Conservation (phyloP, 2,329 filamentous ascomycete genomes). For the Botrytis byssoidea region DNA sequence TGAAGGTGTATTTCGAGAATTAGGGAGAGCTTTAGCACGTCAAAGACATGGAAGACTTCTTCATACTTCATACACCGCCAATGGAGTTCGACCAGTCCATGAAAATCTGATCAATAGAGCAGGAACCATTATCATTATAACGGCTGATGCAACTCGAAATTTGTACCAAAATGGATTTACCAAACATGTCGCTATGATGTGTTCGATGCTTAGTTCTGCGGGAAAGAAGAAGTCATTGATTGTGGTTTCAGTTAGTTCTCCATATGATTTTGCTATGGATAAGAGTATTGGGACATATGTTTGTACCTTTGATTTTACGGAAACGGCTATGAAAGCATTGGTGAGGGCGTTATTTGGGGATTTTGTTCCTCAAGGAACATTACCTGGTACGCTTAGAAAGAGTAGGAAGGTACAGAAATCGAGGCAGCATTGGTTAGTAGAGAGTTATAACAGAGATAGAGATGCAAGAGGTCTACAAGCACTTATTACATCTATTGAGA, state of each 20-base stretch:
- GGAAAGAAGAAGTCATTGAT: conserved; percentile 86
- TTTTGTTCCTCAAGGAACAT: conserved; percentile 55
- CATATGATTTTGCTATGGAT: conserved; percentile 95
- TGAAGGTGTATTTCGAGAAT: conserved; percentile 86
- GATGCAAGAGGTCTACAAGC: conserved; percentile 72
- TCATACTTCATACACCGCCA: conserved; percentile 93
- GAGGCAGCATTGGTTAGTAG: conserved; percentile 93
- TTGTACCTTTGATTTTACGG: conserved; percentile 95
- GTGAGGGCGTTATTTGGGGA: conserved; percentile 84
- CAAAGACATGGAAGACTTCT: conserved; percentile 82
- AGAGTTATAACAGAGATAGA: conserved; percentile 77
- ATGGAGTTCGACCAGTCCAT: conserved; percentile 87
- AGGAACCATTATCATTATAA: conserved; percentile 84
- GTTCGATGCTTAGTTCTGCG: conserved; percentile 72
- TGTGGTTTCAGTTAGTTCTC: conserved; percentile 89
- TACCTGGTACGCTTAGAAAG: conserved; percentile 76
- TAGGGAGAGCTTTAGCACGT: conserved; percentile 83
- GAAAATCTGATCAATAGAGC: conserved; percentile 89
- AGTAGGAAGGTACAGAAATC: conserved; percentile 85
- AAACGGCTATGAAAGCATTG: conserved; percentile 81
- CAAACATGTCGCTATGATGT: conserved; percentile 95
- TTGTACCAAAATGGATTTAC: conserved; percentile 92
- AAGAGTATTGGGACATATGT: conserved; percentile 87
- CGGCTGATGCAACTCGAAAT: conserved; percentile 91
- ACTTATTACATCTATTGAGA: conserved; percentile 69